These are phyloP conservation scores for Colletotrichum destructivum DNA, from an alignment of 2,329 filamentous ascomycete genomes.

Conservation along the genomic window DNA sequence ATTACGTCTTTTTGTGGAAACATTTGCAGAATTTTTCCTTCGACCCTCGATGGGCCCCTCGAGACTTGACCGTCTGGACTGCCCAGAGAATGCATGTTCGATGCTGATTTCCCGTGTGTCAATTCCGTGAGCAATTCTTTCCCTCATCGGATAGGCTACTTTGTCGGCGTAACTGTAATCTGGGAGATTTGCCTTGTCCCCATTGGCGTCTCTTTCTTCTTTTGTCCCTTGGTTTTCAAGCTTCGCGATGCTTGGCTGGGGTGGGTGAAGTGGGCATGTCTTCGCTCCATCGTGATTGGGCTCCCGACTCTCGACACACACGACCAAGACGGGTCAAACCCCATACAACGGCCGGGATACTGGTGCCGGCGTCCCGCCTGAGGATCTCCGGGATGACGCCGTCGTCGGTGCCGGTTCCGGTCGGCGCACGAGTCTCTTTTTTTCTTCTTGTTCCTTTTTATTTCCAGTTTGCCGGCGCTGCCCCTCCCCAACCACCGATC, in stretches of 20 bases:
- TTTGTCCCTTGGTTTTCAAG: neutral
- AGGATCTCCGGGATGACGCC: slow-evolving; percentile 9
- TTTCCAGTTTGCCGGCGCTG: neutral
- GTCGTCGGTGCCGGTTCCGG: slow-evolving; percentile 19
- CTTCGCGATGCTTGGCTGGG: neutral
- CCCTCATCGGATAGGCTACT: slow-evolving; percentile 1
- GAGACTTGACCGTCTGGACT: neutral
- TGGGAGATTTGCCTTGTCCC: neutral
- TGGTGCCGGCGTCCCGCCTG: slow-evolving; percentile 14
- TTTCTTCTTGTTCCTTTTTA: neutral
- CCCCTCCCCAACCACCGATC: neutral
- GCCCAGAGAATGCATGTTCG: neutral
- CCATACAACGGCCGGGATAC: neutral
- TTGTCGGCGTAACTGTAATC: neutral
- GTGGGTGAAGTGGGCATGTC: neutral
- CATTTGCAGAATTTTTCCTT: slow-evolving; percentile 31
- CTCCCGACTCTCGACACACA: neutral
- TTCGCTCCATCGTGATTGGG: neutral
- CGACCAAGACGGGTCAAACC: neutral
- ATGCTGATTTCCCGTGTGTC: slow-evolving; percentile 7
- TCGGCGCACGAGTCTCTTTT: slow-evolving; percentile 11
- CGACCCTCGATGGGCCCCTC: no score
- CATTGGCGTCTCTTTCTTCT: no score
- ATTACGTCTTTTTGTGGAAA: slow-evolving; percentile 40
- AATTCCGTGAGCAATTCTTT: neutral